Base-by-base conservation (phyloP, 768 basidiomycete genomes). In the Macrolepiota dolichaula region DNA sequence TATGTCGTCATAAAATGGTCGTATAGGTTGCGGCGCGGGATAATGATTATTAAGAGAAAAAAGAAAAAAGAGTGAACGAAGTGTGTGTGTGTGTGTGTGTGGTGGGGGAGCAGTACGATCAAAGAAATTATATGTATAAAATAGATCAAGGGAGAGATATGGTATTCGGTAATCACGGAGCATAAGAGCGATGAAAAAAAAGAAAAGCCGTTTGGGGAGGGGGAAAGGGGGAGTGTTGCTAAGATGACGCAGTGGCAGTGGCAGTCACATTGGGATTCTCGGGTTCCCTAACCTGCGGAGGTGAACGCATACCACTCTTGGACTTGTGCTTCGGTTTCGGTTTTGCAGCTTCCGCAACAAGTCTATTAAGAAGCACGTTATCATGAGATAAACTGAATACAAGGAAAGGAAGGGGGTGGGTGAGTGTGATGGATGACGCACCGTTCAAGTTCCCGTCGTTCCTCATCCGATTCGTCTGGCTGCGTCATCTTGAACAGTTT, bases 391-490 rank as follows among this genome's bases (percentile, higher is more conserved):
- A 58, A n/a, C n/a, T 47, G 2, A n/a, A 27, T 6, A 53, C 32
- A 36, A 22, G 40, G 55, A 5, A 17, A 17, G 38, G 13, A 32
- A 44, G 42, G 36, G 25, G 36, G 51, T 7, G 42, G n/a, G n/a
- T n/a, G n/a, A n/a, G n/a, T n/a, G n/a, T n/a, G n/a, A n/a, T n/a
- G n/a, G 32, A n/a, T 9, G 56, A 71, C 86, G 27, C 67, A 93
- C 91, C 94, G 79, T 75, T 99, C 97, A 19, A 99, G 84, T 73
- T 98, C 94, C 51, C 97, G 83, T 25, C 97, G 86, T 69, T 97
- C 97, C 70, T 91, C 90, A 69, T 97, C 96, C 7, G 92, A 88
- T 70, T 92, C 94, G 69, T 98, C 96, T 2, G 97, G 91, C 32
- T 81, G 70, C 0, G 91, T 84, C 3, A 81, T 76, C 73, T 96